Conservation (phyloP, 108 stramenopile species). For the Cyclotella kingstonii region DNA sequence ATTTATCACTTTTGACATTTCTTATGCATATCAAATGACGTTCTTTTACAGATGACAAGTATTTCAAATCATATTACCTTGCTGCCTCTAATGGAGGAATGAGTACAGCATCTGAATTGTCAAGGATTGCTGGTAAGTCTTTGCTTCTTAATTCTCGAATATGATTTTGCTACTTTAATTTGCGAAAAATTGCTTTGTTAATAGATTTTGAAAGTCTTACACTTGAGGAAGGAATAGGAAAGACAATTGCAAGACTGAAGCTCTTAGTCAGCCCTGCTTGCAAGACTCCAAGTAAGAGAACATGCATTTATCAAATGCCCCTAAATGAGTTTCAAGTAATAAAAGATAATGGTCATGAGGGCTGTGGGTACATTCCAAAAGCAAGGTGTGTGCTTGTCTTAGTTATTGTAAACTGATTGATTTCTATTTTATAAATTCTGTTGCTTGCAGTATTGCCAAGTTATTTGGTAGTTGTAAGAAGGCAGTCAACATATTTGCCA, state of each 20-base stretch:
- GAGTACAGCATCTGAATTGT: not conserved
- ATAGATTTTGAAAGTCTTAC: conserved; percentile 10
- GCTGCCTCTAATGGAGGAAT: not conserved
- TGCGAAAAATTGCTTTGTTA: not conserved
- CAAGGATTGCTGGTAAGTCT: conserved; percentile 2
- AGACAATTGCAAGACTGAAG: not conserved
- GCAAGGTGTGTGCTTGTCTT: not conserved
- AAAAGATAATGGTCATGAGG: conserved; percentile 36
- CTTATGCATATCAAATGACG: too few relatives aligned
- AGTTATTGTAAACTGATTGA: not conserved
- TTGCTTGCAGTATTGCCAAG: conserved; percentile 6
- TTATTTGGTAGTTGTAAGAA: not conserved
- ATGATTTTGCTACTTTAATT: not conserved
- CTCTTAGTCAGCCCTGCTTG: conserved; percentile 8
- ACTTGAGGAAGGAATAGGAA: not conserved
- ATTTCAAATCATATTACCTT: conserved; percentile 11
- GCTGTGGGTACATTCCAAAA: conserved; percentile 49
- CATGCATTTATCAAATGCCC: not conserved
- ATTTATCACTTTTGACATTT: too few relatives aligned
- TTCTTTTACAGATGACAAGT: not conserved
- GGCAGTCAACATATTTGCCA: conserved; percentile 3
- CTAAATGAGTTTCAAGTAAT: conserved; percentile 21
- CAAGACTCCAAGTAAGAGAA: conserved; percentile 1
- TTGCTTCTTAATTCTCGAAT: too few relatives aligned
- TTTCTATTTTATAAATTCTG: not conserved